phyloP scores from a whole-genome alignment of 129 eudicot species.

The Helianthus annuus region DNA sequence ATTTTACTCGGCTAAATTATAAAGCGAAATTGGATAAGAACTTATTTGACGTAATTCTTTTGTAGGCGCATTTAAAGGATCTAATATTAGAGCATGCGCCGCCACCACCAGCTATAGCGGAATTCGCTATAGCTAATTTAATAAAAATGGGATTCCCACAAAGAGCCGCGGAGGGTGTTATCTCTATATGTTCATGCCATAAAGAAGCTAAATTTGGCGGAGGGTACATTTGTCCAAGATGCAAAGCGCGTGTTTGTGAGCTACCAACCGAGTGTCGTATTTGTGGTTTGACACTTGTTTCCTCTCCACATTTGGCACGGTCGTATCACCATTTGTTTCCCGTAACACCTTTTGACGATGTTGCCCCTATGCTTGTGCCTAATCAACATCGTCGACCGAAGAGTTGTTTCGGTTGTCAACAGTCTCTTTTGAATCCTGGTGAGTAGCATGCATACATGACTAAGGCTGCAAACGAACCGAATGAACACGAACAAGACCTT shows the following conservation, averaged over 20 bases:
- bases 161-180: conserved; percentile 92
- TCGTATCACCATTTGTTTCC: conserved; percentile 98
- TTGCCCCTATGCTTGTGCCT: conserved; percentile 43
- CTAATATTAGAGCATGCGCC: conserved; percentile 94
- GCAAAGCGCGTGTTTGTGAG: conserved; percentile 96
- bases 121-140: conserved; percentile 85
- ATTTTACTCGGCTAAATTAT: too few species aligned
- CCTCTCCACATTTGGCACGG: conserved; percentile 97
- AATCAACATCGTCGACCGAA: conserved; percentile 48
- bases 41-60: conserved; percentile 1
- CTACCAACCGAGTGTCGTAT: conserved; percentile 92
- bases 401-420: conserved; percentile 92
- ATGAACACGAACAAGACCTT: too few species aligned
- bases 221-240: conserved; percentile 98
- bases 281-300: conserved; percentile 96
- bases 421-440: conserved; percentile 80
- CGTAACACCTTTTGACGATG: conserved; percentile 82
- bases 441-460: conserved; percentile 17
- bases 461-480: too few species aligned
- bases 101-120: conserved; percentile 99
- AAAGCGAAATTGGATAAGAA: neutral
- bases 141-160: conserved; percentile 99
- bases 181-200: conserved; percentile 93
- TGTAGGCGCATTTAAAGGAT: conserved; percentile 86
- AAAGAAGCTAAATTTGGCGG: conserved; percentile 94